phyloP scores from a whole-genome alignment of 805 yeast species.

The Starmerella asiatica region DNA sequence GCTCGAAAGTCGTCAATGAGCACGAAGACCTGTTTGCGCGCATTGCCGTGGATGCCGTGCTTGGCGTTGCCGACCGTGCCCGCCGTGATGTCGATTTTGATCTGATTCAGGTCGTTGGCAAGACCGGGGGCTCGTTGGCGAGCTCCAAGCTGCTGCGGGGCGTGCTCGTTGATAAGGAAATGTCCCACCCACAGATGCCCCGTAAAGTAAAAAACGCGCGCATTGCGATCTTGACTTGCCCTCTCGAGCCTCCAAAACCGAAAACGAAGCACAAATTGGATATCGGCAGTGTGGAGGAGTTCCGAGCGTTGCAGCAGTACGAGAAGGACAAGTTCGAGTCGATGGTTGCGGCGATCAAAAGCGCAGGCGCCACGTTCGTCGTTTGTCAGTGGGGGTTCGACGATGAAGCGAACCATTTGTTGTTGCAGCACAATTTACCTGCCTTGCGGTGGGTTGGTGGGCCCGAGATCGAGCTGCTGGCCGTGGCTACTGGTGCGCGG shows the following conservation, averaged over 20 bases:
- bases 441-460: slow-evolving; percentile 99
- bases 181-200: slow-evolving; percentile 98
- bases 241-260: slow-evolving; percentile 99
- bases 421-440: slow-evolving; percentile 75
- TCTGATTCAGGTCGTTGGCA: slow-evolving; percentile 86
- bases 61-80: slow-evolving; percentile 79
- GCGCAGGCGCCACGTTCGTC: slow-evolving; percentile 86
- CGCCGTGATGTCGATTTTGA: slow-evolving; percentile 96
- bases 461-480: slow-evolving; percentile 85
- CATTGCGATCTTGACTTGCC: slow-evolving; percentile 91
- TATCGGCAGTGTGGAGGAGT: slow-evolving; percentile 87
- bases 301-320: slow-evolving; percentile 75
- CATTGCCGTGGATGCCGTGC: slow-evolving; percentile 94
- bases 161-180: slow-evolving; percentile 88
- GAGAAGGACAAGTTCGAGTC: slow-evolving; percentile 82
- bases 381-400: slow-evolving; percentile 99
- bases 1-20: slow-evolving; percentile 90
- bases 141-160: slow-evolving; percentile 81
- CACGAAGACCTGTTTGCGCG: slow-evolving; percentile 85
- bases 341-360: slow-evolving; percentile 78
- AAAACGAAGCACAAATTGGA: slow-evolving; percentile 96
- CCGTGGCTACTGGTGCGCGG: slow-evolving; percentile 94
- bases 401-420: slow-evolving; percentile 92
- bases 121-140: slow-evolving; percentile 84
- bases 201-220: slow-evolving; percentile 64